phyloP scores from a whole-genome alignment of 495 filamentous ascomycete species.

The Lophiotrema nucula region DNA sequence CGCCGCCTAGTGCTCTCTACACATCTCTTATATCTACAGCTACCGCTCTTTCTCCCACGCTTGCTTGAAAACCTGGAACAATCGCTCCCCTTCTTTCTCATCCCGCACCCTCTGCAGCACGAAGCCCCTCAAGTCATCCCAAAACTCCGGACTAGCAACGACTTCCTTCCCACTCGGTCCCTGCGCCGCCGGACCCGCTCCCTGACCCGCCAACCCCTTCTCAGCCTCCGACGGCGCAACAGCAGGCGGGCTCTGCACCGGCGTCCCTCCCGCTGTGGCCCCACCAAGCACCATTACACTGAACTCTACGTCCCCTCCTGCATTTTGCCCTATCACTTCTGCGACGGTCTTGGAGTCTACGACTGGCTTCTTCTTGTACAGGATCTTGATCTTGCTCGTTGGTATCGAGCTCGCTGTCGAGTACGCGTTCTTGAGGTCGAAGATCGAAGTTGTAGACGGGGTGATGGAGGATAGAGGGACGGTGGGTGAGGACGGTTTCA shows the following conservation, averaged over 20 bases:
- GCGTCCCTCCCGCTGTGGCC: constrained; percentile 42
- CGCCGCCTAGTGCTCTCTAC: neutral
- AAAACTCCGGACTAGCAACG: constrained; percentile 73
- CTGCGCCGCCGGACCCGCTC: constrained; percentile 48
- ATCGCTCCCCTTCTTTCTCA: constrained; percentile 61
- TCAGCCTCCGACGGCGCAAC: constrained; percentile 40
- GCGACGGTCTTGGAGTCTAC: constrained; percentile 64
- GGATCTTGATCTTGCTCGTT: constrained; percentile 73
- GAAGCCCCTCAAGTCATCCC: constrained; percentile 81
- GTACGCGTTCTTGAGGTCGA: constrained; percentile 69
- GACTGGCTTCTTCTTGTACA: constrained; percentile 80
- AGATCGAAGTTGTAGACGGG: constrained; percentile 66
- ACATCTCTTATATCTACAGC: no score
- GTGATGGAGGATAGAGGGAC: constrained; percentile 55
- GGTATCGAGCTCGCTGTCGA: constrained; percentile 48
- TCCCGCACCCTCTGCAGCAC: constrained; percentile 75
- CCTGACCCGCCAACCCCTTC: constrained; percentile 21
- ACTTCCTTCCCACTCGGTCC: constrained; percentile 58
- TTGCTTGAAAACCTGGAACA: constrained; percentile 63
- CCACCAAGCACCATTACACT: constrained; percentile 84
- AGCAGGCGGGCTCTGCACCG: constrained; percentile 37
- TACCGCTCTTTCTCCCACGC: constrained; percentile 62
- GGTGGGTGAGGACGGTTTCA: constrained; percentile 63
- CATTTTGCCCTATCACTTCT: constrained; percentile 50
- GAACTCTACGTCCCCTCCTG: constrained; percentile 57